Evolutionary conservation across 2,329 filamentous ascomycete species (phyloP), one percentile per base, ranked within the genome.

Genomic region (Trichoderma afroharzianum): DNA sequence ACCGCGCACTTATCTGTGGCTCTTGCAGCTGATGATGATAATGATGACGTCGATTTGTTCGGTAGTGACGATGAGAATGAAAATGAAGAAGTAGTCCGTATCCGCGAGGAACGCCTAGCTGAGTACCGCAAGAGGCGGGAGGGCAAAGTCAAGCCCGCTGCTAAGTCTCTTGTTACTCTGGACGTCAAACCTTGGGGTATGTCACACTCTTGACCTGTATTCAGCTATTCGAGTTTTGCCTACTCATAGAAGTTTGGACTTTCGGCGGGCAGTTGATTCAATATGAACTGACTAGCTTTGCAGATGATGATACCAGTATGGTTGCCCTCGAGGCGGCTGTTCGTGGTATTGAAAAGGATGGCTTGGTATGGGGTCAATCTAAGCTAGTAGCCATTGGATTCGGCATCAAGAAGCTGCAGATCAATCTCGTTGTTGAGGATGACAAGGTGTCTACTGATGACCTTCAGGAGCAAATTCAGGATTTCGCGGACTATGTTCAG

Each of bases 341-440:
- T 77, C 92, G 94, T 79, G 84, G 86, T 76, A 95, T 98, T 78
- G 90, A 95, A 85, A 90, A 92, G 88, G 95, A 98, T 64, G 96
- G 96, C 85, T 93, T 99, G 74, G 91, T 97, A 75, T 99, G 96
- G 95, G 95, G 95, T 90, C 90, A 88, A 76, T 95, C 93, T 83
- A 93, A 96, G 88, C 87, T 97, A 76, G 91, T 97, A 66, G 83
- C 95, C 76, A 91, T 98, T 79, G 95, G 95, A 80, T 99, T 93
- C 88, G 96, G 96, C 88, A 97, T 99, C 88, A 96, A 93, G 89
- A 98, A 98, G 90, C 91, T 99, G 75, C 95, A 98, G 89, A 97
- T 98, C 88, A 98, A 93, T 91, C 85, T 98, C 77, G 94, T 98
- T 78, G 87, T 98, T 76, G 96, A 98, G 88, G 96, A 99, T 83